phyloP scores from a whole-genome alignment of 2,329 filamentous ascomycete genomes.

The Rhynchosporium secalis region DNA sequence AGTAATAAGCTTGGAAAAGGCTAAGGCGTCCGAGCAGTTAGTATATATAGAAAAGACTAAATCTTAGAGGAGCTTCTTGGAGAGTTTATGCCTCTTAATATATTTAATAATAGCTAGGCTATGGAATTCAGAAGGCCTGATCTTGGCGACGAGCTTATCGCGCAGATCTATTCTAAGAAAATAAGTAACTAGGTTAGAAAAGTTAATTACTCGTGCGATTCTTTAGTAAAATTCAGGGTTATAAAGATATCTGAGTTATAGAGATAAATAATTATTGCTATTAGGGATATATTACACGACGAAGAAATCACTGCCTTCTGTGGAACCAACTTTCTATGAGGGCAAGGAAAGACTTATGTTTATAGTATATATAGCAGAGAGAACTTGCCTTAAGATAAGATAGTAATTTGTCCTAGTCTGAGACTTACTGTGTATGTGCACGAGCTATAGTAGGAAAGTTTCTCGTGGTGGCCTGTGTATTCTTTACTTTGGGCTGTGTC shows the following conservation, averaged over 20 bases:
- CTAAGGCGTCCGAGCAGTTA: background rate
- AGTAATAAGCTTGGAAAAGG: slow-evolving; percentile 14
- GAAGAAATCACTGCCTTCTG: slow-evolving; percentile 18
- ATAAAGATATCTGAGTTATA: slow-evolving; percentile 19
- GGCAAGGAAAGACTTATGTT: slow-evolving; percentile 17
- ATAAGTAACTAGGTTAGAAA: slow-evolving; percentile 18
- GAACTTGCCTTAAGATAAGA: background rate
- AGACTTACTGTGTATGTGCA: background rate
- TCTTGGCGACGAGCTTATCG: slow-evolving; percentile 17
- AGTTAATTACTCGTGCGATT: slow-evolving; percentile 16
- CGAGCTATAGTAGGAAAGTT: slow-evolving; percentile 1
- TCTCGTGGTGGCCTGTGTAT: background rate
- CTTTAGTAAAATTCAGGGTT: slow-evolving; percentile 13
- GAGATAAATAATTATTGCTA: slow-evolving; percentile 17
- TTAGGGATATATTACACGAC: slow-evolving; percentile 16
- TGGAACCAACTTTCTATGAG: slow-evolving; percentile 10
- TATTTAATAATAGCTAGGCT: slow-evolving; percentile 8
- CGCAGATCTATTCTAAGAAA: slow-evolving; percentile 18
- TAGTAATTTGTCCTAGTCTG: background rate
- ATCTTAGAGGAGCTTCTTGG: slow-evolving; percentile 15
- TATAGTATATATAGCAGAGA: slow-evolving; percentile 1
- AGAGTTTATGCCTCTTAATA: slow-evolving; percentile 14
- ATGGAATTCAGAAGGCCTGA: slow-evolving; percentile 21
- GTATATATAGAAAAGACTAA: background rate
- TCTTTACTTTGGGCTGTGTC: background rate